Percentiles rank a stretch among this genome's conserved stretches.
Conservation (phyloP, 163 green algal species). For the Botryococcus braunii region DNA sequence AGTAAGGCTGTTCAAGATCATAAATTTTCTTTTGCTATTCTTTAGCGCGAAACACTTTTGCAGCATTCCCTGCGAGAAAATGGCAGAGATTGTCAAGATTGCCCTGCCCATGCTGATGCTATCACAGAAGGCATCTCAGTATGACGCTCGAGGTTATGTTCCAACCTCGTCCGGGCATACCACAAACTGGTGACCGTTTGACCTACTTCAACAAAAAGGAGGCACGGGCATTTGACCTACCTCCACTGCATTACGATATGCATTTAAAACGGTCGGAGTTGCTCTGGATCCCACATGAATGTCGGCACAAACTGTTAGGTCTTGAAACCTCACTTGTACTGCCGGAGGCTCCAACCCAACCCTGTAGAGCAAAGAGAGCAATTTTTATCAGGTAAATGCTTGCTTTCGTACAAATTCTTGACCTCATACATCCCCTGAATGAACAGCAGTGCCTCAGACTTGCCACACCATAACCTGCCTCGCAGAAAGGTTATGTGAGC, state of each 20-base stretch:
- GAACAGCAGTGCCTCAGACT: not conserved
- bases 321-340: conserved; percentile 25
- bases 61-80: conserved; percentile 6
- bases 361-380: conserved; percentile 9
- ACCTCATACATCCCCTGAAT: no score
- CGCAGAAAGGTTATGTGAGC: not conserved
- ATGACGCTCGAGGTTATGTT: not conserved
- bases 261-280: conserved; percentile 14
- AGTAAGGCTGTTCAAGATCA: conserved; percentile 19
- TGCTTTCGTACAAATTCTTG: not conserved
- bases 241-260: conserved; percentile 17
- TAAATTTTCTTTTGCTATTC: not conserved
- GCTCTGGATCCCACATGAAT: conserved; percentile 7
- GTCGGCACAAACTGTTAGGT: conserved; percentile 14
- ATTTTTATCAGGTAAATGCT: not conserved
- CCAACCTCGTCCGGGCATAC: not conserved
- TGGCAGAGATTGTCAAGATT: not conserved
- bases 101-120: not conserved
- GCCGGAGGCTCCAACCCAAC: conserved; percentile 12
- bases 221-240: not conserved
- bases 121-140: not conserved
- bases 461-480: not conserved
- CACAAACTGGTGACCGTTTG: not conserved
- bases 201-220: not conserved
- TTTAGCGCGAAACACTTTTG: conserved; percentile 4